Evolutionary conservation across 495 filamentous ascomycete genomes (phyloP).

Genomic region (Aspergillus bridgeri): DNA sequence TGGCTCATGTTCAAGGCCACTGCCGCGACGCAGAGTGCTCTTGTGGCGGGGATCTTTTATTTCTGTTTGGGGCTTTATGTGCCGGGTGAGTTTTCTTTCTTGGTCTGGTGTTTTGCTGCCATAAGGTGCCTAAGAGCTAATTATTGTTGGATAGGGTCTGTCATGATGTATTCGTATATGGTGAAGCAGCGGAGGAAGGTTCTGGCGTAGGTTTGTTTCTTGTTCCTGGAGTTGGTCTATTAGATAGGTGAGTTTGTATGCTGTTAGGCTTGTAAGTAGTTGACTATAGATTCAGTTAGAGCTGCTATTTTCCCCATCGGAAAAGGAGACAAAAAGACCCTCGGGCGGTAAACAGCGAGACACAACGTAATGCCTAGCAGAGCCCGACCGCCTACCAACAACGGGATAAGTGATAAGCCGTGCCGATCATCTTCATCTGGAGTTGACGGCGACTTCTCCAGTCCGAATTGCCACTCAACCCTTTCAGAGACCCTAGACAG

Average conservation of each 20-base stretch:
- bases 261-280: too few relatives aligned
- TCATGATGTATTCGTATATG: conserved; percentile 81
- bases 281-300: too few relatives aligned
- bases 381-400: conserved; percentile 8
- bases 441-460: not conserved
- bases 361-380: too few relatives aligned
- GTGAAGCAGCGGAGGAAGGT: conserved; percentile 66
- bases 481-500: too few relatives aligned
- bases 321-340: too few relatives aligned
- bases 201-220: conserved; percentile 11
- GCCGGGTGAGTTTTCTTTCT: conserved; percentile 54
- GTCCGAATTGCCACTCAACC: conserved; percentile 1
- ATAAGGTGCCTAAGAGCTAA: too few relatives aligned
- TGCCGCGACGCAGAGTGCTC: conserved; percentile 16
- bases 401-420: conserved; percentile 4
- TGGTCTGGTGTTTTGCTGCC: conserved; percentile 1
- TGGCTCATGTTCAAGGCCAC: conserved; percentile 46
- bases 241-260: too few relatives aligned
- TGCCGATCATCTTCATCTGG: conserved; percentile 6
- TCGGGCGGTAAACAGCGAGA: too few relatives aligned
- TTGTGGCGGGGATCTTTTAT: conserved; percentile 28
- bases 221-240: not conserved
- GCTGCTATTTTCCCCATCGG: too few relatives aligned
- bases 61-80: conserved; percentile 61
- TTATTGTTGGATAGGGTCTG: conserved; percentile 54